A percentile compares a stretch with the other conserved stretches of the same genome.
phyloP scores from a whole-genome alignment of 1,284 basidiomycete genomes.

The Heterobasidion annosum region DNA sequence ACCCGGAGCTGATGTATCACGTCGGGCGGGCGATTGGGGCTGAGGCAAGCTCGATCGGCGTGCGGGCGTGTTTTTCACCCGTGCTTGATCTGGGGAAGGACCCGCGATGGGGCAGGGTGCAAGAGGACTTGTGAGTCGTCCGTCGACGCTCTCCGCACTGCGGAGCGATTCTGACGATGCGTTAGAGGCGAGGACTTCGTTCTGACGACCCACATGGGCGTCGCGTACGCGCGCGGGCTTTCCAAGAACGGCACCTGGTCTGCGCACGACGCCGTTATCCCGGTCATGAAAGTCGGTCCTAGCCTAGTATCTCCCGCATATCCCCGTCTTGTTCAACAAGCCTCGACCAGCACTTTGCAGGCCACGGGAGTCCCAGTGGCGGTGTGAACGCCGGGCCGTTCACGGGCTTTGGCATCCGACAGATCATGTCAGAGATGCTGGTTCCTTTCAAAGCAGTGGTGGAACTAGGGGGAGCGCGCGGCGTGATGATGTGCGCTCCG shows the following conservation, averaged over 20 bases:
- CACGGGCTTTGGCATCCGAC: slow-evolving; percentile 17
- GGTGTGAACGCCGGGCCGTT: slow-evolving; percentile 21
- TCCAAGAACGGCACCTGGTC: neutral
- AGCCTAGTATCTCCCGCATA: neutral
- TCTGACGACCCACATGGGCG: slow-evolving; percentile 16
- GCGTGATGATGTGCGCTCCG: slow-evolving; percentile 19
- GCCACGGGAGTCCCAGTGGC: slow-evolving; percentile 18
- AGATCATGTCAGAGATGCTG: slow-evolving; percentile 20
- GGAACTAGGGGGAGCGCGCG: slow-evolving; percentile 18
- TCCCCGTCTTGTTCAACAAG: neutral
- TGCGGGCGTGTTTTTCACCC: slow-evolving; percentile 20
- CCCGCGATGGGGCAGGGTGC: slow-evolving; percentile 19
- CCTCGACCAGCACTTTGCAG: slow-evolving; percentile 18
- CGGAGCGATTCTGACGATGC: neutral
- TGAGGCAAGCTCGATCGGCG: slow-evolving; percentile 20
- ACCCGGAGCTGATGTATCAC: slow-evolving; percentile 14
- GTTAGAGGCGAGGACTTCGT: slow-evolving; percentile 2
- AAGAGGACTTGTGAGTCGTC: slow-evolving; percentile 8
- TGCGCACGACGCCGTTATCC: slow-evolving; percentile 17
- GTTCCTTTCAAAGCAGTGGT: slow-evolving; percentile 20
- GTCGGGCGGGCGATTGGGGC: slow-evolving; percentile 19
- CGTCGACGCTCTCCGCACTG: neutral
- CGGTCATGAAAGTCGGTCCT: slow-evolving; percentile 17
- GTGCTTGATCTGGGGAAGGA: slow-evolving; percentile 22
- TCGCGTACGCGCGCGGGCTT: slow-evolving; percentile 17